Percentiles rank a stretch among this genome's conserved stretches.
Evolutionary conservation across 2,329 filamentous ascomycete species (phyloP).

Genomic region (Colletotrichum agaves): DNA sequence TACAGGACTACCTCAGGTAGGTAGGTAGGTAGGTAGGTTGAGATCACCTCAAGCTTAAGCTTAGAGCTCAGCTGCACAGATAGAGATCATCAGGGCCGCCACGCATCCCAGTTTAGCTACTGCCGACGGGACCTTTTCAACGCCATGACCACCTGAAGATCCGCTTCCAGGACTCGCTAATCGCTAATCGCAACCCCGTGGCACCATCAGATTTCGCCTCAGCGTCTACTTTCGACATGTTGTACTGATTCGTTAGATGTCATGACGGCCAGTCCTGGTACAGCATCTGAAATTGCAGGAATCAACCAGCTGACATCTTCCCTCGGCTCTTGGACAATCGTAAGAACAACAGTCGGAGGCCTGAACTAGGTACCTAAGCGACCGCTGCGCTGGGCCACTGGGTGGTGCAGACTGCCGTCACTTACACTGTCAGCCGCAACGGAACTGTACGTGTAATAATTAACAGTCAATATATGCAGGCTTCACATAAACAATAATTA

Average conservation of each 20-base stretch:
- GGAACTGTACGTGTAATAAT: too few species aligned
- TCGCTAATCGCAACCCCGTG: conserved; percentile 10
- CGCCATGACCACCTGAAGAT: conserved; percentile 25
- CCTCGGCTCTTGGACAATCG: too few species aligned
- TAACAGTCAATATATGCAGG: too few species aligned
- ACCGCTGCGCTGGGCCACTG: too few species aligned
- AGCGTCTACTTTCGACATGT: not conserved
- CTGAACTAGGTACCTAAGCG: too few species aligned
- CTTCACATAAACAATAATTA: not conserved
- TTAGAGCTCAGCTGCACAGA: not conserved
- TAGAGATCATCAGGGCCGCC: conserved; percentile 22
- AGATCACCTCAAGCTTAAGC: not conserved
- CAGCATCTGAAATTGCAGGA: too few species aligned
- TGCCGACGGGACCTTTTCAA: not conserved
- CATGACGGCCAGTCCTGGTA: too few species aligned
- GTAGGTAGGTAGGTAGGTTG: not conserved
- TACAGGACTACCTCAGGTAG: conserved; percentile 13
- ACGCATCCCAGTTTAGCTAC: conserved; percentile 2
- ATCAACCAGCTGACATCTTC: too few species aligned
- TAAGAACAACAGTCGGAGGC: too few species aligned
- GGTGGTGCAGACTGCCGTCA: too few species aligned
- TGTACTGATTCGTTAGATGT: too few species aligned
- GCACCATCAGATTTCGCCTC: not conserved
- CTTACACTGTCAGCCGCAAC: too few species aligned
- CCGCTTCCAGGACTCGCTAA: not conserved